Conservation (phyloP, 345 rosid genomes). For the Citrus australasica region DNA sequence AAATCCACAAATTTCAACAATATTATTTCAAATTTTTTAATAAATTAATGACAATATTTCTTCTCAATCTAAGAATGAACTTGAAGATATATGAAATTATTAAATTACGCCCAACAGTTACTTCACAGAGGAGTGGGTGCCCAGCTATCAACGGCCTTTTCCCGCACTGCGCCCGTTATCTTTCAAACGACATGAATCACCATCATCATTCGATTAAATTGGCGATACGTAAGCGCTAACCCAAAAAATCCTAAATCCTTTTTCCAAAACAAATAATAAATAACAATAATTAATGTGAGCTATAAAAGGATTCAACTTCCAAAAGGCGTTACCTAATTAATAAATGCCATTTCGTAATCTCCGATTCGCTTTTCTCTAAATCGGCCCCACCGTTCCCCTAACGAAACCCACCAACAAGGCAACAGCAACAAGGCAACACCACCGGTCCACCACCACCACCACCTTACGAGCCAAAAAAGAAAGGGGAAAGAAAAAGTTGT, state of each 20-base stretch:
- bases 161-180: slow-evolving; percentile 2
- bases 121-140: background rate
- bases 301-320: background rate
- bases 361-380: slow-evolving; percentile 10
- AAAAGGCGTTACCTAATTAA: slow-evolving; percentile 10
- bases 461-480: background rate
- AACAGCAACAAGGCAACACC: background rate
- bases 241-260: background rate
- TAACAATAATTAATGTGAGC: background rate
- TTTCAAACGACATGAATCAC: background rate
- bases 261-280: background rate
- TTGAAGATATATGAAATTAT: background rate
- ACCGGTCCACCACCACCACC: background rate
- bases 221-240: background rate
- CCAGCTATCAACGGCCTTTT: background rate
- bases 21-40: too few relatives aligned
- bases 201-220: background rate
- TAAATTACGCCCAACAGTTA: background rate
- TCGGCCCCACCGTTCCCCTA: background rate
- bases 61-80: too few relatives aligned
- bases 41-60: too few relatives aligned
- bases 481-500: background rate
- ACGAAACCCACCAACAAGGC: slow-evolving; percentile 5
- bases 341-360: slow-evolving; percentile 13
- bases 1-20: too few relatives aligned